These are phyloP conservation scores for Clonostachys solani DNA, from an alignment of 2,329 filamentous ascomycete species.

Conservation along the genomic window DNA sequence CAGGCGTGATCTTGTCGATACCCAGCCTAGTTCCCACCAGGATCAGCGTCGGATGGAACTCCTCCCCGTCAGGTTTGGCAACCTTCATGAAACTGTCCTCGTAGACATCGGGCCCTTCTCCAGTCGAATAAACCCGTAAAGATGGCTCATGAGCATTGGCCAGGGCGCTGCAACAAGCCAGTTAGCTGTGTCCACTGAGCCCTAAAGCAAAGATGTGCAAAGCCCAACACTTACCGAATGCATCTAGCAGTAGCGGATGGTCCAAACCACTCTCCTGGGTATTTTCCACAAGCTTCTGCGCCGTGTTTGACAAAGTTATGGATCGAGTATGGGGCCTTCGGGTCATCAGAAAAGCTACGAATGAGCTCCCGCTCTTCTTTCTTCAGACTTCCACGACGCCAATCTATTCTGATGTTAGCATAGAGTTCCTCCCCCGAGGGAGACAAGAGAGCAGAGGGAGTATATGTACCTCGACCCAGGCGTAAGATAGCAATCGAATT, in stretches of 20 bases:
- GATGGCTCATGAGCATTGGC: constrained; percentile 60
- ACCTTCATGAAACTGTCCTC: constrained; percentile 81
- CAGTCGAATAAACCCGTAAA: constrained; percentile 82
- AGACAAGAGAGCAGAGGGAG: not conserved
- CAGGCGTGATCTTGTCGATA: constrained; percentile 89
- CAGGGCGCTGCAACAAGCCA: constrained; percentile 56
- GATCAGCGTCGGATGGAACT: constrained; percentile 80
- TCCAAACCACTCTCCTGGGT: constrained; percentile 97
- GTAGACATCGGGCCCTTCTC: constrained; percentile 88
- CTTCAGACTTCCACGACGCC: constrained; percentile 60
- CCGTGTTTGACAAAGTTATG: constrained; percentile 92
- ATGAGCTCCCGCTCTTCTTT: constrained; percentile 68
- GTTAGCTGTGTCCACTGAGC: not conserved
- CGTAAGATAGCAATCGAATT: constrained; percentile 73
- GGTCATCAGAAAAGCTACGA: constrained; percentile 81
- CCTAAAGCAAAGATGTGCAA: not conserved
- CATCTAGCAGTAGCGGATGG: constrained; percentile 94
- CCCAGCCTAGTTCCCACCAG: constrained; percentile 85
- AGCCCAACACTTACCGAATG: constrained; percentile 67
- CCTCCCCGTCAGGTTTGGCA: constrained; percentile 61
- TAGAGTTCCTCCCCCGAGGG: too few species aligned
- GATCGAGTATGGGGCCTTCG: constrained; percentile 85
- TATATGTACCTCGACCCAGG: constrained; percentile 68
- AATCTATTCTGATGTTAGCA: constrained; percentile 44
- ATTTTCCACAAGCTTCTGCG: constrained; percentile 82